phyloP scores from a whole-genome alignment of 495 filamentous ascomycete species.

The Pyronema omphalodes region DNA sequence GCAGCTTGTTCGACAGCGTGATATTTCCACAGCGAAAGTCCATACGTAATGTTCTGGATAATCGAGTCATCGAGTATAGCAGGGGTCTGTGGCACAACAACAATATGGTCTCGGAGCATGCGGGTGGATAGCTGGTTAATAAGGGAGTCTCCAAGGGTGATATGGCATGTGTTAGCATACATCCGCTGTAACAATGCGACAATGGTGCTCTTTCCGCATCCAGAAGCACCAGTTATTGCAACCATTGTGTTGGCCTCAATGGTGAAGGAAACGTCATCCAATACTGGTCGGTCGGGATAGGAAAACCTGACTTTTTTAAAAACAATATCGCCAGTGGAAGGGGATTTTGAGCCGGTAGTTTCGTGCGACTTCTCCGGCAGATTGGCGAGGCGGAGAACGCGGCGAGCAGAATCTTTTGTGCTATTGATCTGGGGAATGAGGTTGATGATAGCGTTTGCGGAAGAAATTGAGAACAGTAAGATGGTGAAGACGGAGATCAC shows the following conservation, averaged over 20 bases:
- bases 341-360: constrained; percentile 25
- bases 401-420: constrained; percentile 50
- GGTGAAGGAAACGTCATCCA: constrained; percentile 34
- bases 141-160: constrained; percentile 41
- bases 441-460: constrained; percentile 44
- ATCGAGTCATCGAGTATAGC: constrained; percentile 60
- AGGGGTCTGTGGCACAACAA: constrained; percentile 60
- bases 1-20: constrained; percentile 39
- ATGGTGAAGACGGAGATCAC: constrained; percentile 64
- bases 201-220: constrained; percentile 79
- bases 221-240: constrained; percentile 69
- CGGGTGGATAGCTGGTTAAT: constrained; percentile 39
- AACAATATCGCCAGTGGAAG: constrained; percentile 32
- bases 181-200: constrained; percentile 53
- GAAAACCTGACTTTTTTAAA: constrained; percentile 43
- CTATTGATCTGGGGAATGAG: constrained; percentile 67
- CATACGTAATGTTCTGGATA: constrained; percentile 65
- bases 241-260: constrained; percentile 71
- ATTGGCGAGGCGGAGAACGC: constrained; percentile 51
- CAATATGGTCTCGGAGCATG: constrained; percentile 47
- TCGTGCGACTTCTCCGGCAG: constrained; percentile 50
- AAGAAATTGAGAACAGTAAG: constrained; percentile 63
- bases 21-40: constrained; percentile 28
- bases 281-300: constrained; percentile 46
- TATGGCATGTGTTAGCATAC: constrained; percentile 29